Percentiles rank a stretch among this genome's conserved stretches.
These are phyloP conservation scores for Leptographium flavum DNA, from an alignment of 2,329 filamentous ascomycete species.

Conservation along the genomic window DNA sequence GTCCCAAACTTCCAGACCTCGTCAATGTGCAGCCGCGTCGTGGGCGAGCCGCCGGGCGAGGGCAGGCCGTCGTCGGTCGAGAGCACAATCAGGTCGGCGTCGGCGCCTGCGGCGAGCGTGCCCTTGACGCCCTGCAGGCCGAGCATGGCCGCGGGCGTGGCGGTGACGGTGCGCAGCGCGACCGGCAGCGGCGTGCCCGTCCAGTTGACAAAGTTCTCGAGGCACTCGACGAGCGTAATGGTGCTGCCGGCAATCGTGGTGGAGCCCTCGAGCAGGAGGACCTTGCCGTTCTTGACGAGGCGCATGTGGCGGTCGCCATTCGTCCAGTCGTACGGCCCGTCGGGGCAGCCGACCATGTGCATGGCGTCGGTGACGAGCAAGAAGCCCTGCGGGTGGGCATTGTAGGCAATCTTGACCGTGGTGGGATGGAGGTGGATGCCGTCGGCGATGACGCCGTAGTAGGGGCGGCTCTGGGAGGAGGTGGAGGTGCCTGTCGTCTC, in stretches of 20 bases:
- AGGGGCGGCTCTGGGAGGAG: conserved; percentile 51
- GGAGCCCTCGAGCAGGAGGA: conserved; percentile 64
- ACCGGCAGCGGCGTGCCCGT: conserved; percentile 53
- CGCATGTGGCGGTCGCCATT: conserved; percentile 48
- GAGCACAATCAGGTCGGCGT: conserved; percentile 57
- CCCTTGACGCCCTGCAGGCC: conserved; percentile 56
- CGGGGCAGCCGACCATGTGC: conserved; percentile 70
- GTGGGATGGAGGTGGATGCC: conserved; percentile 84
- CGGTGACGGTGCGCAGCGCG: conserved; percentile 58
- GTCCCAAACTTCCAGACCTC: conserved; percentile 70
- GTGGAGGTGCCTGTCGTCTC: background rate
- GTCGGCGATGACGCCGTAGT: conserved; percentile 80
- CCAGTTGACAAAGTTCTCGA: conserved; percentile 69
- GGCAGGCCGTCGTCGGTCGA: conserved; percentile 29
- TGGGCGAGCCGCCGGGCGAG: conserved; percentile 4
- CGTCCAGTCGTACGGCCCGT: conserved; percentile 76
- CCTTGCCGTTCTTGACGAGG: conserved; percentile 56
- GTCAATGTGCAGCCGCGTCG: conserved; percentile 44
- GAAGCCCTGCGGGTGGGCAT: conserved; percentile 69
- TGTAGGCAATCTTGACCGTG: conserved; percentile 78
- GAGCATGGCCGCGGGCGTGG: conserved; percentile 65
- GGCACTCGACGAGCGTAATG: conserved; percentile 64
- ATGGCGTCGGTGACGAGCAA: conserved; percentile 89
- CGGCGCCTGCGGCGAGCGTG: conserved; percentile 43
- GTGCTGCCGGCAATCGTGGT: conserved; percentile 65